Percentiles rank a stretch among this genome's conserved stretches.
These are phyloP conservation scores for Colletotrichum sp. DNA, from an alignment of 2,329 filamentous ascomycete genomes.

Conservation along the genomic window DNA sequence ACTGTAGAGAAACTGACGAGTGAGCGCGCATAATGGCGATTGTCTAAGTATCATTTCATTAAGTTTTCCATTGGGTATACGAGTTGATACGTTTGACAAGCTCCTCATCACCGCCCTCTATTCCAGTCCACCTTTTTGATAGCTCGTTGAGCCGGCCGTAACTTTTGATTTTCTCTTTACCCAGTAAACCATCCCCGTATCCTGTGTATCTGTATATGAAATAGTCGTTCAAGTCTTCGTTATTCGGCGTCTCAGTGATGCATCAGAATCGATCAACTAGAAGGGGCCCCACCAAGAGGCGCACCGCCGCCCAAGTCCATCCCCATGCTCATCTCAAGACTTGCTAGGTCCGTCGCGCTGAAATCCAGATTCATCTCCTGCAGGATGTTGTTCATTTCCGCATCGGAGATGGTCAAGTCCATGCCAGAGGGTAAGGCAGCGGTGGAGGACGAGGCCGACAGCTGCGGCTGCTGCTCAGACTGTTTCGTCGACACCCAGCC, in stretches of 20 bases:
- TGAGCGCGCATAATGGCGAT: neutral
- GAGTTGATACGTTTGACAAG: neutral
- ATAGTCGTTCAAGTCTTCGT: neutral
- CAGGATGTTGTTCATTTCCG: conserved; percentile 45
- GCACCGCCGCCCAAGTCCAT: conserved; percentile 6
- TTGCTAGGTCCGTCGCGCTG: conserved; percentile 26
- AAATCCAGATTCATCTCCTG: conserved; percentile 50
- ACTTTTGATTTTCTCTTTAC: neutral
- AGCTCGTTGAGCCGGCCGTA: neutral
- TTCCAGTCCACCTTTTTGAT: neutral
- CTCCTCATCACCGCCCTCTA: neutral
- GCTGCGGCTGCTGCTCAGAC: neutral
- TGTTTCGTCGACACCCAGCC: conserved; percentile 40
- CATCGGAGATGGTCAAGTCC: conserved; percentile 41
- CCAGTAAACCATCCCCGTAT: neutral
- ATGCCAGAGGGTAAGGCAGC: conserved; percentile 30
- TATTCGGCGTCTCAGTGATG: neutral
- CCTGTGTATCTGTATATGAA: neutral
- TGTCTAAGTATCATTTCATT: neutral
- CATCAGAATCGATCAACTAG: neutral
- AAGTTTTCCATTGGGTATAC: neutral
- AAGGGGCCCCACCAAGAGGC: neutral
- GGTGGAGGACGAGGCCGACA: neutral
- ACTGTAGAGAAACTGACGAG: neutral
- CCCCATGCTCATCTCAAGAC: conserved; percentile 15